Base-by-base conservation (phyloP, 2,329 filamentous ascomycete genomes). In the Cladosporium oxysporum region DNA sequence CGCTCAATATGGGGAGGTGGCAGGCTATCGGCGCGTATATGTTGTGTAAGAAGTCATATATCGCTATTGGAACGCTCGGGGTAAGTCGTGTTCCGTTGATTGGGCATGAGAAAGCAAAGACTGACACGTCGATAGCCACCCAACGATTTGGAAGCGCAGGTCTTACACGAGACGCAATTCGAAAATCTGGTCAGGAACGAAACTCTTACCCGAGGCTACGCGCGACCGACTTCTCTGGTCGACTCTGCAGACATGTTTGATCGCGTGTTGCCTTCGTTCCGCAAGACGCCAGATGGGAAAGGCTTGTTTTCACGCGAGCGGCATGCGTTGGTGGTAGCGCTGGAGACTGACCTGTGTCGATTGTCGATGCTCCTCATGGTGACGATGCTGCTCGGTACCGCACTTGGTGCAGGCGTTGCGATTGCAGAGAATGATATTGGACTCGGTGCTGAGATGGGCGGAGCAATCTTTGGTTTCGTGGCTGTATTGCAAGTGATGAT, bases 1-100 rank as follows among this genome's bases (percentile, higher is more conserved):
- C 7, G 8, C 14, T 3, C 16, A 16, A 60, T 3, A 18, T 35
- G 8, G 16, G 23, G 14, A 49, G 16, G 28, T 7, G 37, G 26
- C 37, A 60, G 23, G 14, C 23, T 31, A 4, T 49, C 23, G 37
- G 18, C 2, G 11, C 23, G n/a, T 60, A 47, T 11, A 2, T 60
- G 28, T 41, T 60, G 11, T 60, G 58, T 28, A 60, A 60, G 26
- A 49, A n/a, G 23, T 8, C 58, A 21, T 60, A 31, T 8, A 49
- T 60, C 6, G 58, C 58, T 31, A 26, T 60, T 3, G 58, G 58
- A 2, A 60, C 26, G 6, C 41, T 60, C 29, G 58, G 37, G n/a
- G 37, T n/a, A 21, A 26, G 23, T 26, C 23, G 2, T 26, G 23
- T 26, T 26, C 23, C 23, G 23, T 26, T 3, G 23, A 26, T 26